Conservation (phyloP, 257 asterid genomes). For the Hygrophila difformis region DNA sequence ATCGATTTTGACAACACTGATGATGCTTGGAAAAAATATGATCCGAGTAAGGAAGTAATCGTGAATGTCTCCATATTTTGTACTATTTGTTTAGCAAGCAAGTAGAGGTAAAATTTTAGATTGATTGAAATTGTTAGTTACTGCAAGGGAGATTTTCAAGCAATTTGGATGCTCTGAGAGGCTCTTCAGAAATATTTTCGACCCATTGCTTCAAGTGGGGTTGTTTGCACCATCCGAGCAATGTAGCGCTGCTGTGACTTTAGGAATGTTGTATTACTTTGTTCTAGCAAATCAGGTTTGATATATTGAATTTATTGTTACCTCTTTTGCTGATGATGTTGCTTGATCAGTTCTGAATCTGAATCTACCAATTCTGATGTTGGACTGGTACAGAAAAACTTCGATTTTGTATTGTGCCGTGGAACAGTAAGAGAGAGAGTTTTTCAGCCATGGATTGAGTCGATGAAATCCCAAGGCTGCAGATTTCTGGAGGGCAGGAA, state of each 20-base stretch:
- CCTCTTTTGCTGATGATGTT: neutral
- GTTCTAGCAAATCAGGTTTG: slow-evolving; percentile 53
- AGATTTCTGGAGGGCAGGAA: slow-evolving; percentile 43
- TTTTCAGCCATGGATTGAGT: slow-evolving; percentile 50
- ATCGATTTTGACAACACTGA: slow-evolving; percentile 63
- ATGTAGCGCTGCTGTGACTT: slow-evolving; percentile 58
- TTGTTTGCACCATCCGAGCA: slow-evolving; percentile 55
- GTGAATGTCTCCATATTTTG: neutral
- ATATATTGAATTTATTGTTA: neutral
- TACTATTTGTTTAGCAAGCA: too few relatives aligned
- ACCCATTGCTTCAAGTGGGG: slow-evolving; percentile 55
- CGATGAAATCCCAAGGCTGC: slow-evolving; percentile 41
- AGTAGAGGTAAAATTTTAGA: too few relatives aligned
- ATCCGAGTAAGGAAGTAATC: slow-evolving; percentile 30
- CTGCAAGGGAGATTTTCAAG: slow-evolving; percentile 57
- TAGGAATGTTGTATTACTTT: slow-evolving; percentile 40
- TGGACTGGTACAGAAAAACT: slow-evolving; percentile 31
- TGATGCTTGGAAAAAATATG: slow-evolving; percentile 48
- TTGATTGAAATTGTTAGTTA: too few relatives aligned
- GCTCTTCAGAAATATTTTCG: slow-evolving; percentile 33
- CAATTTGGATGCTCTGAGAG: slow-evolving; percentile 56
- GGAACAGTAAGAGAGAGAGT: slow-evolving; percentile 43
- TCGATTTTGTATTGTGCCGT: slow-evolving; percentile 41
- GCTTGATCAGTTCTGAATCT: neutral
- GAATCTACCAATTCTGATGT: slow-evolving; percentile 2